These are phyloP conservation scores for Leccinum barrowsii DNA, from an alignment of 768 basidiomycete genomes.

Conservation along the genomic window DNA sequence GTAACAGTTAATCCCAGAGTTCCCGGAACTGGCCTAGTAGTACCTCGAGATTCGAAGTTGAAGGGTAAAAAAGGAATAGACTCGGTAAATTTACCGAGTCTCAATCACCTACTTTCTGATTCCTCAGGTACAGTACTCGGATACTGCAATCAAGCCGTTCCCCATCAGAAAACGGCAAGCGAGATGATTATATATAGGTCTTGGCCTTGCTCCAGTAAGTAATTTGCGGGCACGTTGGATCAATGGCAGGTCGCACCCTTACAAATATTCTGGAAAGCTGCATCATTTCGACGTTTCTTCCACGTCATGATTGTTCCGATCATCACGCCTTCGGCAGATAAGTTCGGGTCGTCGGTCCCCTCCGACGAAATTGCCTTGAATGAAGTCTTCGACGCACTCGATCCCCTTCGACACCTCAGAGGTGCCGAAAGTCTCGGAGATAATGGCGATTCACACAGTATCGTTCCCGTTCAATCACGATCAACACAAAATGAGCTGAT, in stretches of 20 bases:
- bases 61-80: neutral
- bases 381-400: constrained; percentile 50
- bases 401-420: constrained; percentile 62
- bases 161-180: neutral
- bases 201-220: neutral
- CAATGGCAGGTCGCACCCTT: neutral
- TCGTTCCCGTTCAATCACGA: constrained; percentile 53
- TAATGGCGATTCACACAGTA: constrained; percentile 17
- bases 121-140: neutral
- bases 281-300: neutral
- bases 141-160: neutral
- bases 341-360: constrained; percentile 12
- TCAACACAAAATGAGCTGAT: constrained; percentile 48
- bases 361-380: constrained; percentile 43
- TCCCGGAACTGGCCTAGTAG: too few relatives aligned
- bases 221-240: neutral
- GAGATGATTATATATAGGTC: neutral
- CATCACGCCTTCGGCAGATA: neutral
- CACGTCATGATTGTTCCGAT: constrained; percentile 6
- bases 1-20: neutral
- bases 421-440: constrained; percentile 32
- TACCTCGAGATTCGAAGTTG: neutral
- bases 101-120: neutral
- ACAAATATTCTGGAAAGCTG: neutral
- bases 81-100: neutral